phyloP scores from a whole-genome alignment of 2,329 filamentous ascomycete genomes.

The Leptographium galeiforme region DNA sequence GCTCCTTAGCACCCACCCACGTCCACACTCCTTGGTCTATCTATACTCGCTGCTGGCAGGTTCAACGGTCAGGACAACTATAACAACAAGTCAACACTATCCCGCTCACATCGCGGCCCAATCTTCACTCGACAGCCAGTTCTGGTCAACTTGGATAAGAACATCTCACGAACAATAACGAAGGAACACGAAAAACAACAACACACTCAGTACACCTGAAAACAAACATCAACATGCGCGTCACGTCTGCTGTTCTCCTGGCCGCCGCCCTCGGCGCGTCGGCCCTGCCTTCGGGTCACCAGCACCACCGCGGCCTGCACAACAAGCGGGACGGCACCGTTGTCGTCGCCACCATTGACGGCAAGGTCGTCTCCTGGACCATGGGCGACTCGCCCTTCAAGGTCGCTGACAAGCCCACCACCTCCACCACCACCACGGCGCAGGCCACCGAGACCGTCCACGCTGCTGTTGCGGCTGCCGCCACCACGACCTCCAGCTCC shows the following conservation, averaged over 20 bases:
- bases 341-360: conserved; percentile 15
- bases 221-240: conserved; percentile 11
- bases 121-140: conserved; percentile 2
- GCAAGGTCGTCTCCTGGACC: conserved; percentile 16
- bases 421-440: conserved; percentile 4
- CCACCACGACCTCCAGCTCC: conserved; percentile 2
- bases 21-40: conserved; percentile 4
- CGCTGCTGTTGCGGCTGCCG: background rate
- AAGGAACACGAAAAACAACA: background rate
- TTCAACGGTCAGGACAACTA: background rate
- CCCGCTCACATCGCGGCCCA: background rate
- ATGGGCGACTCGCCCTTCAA: conserved; percentile 14
- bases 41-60: conserved; percentile 5
- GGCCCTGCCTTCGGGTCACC: conserved; percentile 23
- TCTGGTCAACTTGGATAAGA: conserved; percentile 11
- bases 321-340: conserved; percentile 13
- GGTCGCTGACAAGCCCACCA: conserved; percentile 15
- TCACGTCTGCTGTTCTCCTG: conserved; percentile 17
- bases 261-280: conserved; percentile 19
- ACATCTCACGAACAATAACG: background rate
- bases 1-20: conserved; percentile 2
- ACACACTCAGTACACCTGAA: background rate
- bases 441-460: background rate
- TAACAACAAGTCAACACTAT: background rate
- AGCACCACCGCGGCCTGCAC: conserved; percentile 19